Percentiles rank a stretch among this genome's conserved stretches.
These are phyloP conservation scores for Hylodesmum podocarpum DNA, from an alignment of 306 rosid species.

Conservation along the genomic window DNA sequence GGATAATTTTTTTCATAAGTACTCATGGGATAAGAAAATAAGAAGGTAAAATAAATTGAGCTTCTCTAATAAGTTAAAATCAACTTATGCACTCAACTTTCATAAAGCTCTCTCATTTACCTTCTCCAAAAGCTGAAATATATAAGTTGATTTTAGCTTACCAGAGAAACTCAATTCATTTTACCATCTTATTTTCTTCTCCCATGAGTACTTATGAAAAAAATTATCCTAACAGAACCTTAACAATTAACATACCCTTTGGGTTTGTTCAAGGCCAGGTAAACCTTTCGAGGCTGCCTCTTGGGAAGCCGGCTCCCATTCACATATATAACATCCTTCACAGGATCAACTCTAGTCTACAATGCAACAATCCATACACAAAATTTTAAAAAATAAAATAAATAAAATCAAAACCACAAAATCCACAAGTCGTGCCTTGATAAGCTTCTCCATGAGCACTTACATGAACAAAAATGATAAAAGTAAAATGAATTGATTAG, in stretches of 20 bases:
- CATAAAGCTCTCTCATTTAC: not conserved
- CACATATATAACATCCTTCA: constrained; percentile 81
- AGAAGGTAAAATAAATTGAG: not conserved
- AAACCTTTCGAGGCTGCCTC: constrained; percentile 85
- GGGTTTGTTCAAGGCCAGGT: constrained; percentile 93
- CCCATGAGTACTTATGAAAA: not conserved
- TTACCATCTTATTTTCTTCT: not conserved
- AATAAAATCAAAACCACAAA: not conserved
- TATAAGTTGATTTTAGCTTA: not conserved
- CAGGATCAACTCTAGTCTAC: constrained; percentile 88
- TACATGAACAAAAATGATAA: no score
- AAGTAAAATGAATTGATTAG: no score
- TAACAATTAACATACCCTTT: constrained; percentile 66
- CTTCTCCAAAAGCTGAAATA: not conserved
- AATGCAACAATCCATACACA: not conserved
- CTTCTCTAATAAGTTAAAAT: not conserved
- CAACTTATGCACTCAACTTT: not conserved
- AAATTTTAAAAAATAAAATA: no score
- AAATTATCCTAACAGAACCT: not conserved
- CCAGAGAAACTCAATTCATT: not conserved
- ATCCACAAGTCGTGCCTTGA: no score
- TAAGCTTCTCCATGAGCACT: no score
- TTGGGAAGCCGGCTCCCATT: constrained; percentile 91
- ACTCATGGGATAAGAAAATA: not conserved
- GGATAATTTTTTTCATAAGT: not conserved